Conservation (phyloP, 805 yeast species). For the Pichia pseudocactophila region DNA sequence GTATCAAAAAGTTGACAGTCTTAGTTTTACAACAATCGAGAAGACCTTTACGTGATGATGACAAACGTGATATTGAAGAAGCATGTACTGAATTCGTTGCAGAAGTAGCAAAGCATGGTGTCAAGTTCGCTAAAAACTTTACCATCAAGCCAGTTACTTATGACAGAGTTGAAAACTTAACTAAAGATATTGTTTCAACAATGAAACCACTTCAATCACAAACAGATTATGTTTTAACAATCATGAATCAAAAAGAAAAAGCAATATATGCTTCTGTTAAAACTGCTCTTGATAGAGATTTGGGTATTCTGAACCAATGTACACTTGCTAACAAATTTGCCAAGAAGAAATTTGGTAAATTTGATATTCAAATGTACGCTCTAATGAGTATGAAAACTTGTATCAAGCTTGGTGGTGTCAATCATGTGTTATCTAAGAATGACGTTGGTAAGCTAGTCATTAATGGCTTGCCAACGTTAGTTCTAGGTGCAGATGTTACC, state of each 20-base stretch:
- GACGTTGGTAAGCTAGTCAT: slow-evolving; percentile 14
- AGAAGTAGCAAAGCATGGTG: slow-evolving; percentile 16
- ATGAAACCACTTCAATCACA: slow-evolving; percentile 14
- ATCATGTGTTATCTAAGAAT: slow-evolving; percentile 15
- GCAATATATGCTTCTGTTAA: slow-evolving; percentile 22
- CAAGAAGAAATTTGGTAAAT: slow-evolving; percentile 17
- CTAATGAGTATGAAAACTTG: slow-evolving; percentile 27
- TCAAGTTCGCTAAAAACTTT: slow-evolving; percentile 11
- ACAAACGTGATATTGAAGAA: slow-evolving; percentile 9
- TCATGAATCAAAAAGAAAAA: slow-evolving; percentile 19
- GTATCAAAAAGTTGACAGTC: slow-evolving; percentile 12
- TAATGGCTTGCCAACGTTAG: slow-evolving; percentile 19
- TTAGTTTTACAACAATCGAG: slow-evolving; percentile 13
- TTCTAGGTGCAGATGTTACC: slow-evolving; percentile 25
- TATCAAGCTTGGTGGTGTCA: slow-evolving; percentile 25
- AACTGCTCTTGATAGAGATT: slow-evolving; percentile 20
- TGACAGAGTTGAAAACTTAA: slow-evolving; percentile 10
- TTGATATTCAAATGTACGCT: slow-evolving; percentile 24
- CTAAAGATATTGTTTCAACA: slow-evolving; percentile 10
- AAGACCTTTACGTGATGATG: slow-evolving; percentile 13
- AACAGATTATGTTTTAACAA: slow-evolving; percentile 18
- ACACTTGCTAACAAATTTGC: slow-evolving; percentile 22
- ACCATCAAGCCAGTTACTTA: slow-evolving; percentile 7
- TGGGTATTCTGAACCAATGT: slow-evolving; percentile 25
- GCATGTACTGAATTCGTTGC: slow-evolving; percentile 14